phyloP scores from a whole-genome alignment of 345 rosid genomes.

The Cardamine chenopodiifolia region DNA sequence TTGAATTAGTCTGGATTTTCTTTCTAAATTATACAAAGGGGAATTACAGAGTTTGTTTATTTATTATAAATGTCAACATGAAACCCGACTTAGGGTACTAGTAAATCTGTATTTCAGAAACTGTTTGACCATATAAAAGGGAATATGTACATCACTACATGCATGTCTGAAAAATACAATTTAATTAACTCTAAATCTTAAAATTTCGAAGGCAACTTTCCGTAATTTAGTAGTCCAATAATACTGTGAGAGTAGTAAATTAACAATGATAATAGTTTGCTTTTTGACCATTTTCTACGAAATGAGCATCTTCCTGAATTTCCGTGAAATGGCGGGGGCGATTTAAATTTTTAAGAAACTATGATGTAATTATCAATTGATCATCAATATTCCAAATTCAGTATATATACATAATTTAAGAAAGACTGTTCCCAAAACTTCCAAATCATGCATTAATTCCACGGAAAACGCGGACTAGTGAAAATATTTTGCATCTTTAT shows the following conservation, averaged over 20 bases:
- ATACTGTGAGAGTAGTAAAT: not conserved
- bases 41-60: not conserved
- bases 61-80: constrained; percentile 11
- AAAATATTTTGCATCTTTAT: not conserved
- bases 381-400: constrained; percentile 4
- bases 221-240: not conserved
- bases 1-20: too few relatives aligned
- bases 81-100: constrained; percentile 26
- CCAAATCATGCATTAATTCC: constrained; percentile 12
- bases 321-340: not conserved
- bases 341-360: not conserved
- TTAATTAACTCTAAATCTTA: not conserved
- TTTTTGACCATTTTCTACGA: not conserved
- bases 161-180: constrained; percentile 18
- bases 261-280: not conserved
- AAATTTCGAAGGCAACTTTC: constrained; percentile 4
- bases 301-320: constrained; percentile 14
- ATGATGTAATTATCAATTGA: not conserved
- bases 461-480: not conserved
- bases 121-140: constrained; percentile 20
- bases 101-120: constrained; percentile 22
- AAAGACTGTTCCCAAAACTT: not conserved
- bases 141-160: constrained; percentile 19
- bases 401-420: not conserved
- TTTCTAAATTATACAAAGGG: too few relatives aligned